Percentiles rank a stretch among this genome's conserved stretches.
phyloP scores from a whole-genome alignment of 2,329 filamentous ascomycete genomes.

The Claviceps fusiformis region DNA sequence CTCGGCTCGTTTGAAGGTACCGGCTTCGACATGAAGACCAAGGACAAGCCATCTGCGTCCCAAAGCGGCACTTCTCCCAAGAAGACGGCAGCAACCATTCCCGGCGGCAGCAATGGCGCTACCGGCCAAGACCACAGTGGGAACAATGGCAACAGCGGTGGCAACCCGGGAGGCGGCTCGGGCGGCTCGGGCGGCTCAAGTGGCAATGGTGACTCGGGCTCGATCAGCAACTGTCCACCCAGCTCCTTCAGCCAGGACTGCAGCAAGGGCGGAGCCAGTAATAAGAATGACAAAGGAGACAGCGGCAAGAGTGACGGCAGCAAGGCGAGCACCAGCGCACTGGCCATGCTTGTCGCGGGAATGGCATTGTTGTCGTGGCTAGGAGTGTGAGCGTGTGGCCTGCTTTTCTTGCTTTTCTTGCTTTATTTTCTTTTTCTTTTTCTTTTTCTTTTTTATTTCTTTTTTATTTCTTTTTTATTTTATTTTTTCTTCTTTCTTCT shows the following conservation, averaged over 20 bases:
- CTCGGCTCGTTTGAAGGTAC: conserved; percentile 71
- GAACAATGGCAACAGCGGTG: neutral
- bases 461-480: neutral
- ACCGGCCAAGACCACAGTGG: conserved; percentile 12
- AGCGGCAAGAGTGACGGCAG: conserved; percentile 19
- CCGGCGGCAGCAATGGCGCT: conserved; percentile 16
- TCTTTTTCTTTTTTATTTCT: neutral
- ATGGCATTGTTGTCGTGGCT: conserved; percentile 22
- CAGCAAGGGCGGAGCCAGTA: conserved; percentile 10
- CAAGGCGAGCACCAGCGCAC: conserved; percentile 20
- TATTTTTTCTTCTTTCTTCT: no score
- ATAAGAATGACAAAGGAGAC: conserved; percentile 9
- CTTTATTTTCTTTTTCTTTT: neutral
- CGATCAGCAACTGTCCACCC: conserved; percentile 20
- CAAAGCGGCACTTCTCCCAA: conserved; percentile 9
- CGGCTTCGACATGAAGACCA: conserved; percentile 54
- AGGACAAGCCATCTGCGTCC: conserved; percentile 19
- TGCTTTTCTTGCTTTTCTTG: neutral
- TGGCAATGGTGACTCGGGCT: conserved; percentile 6
- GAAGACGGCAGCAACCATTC: conserved; percentile 15
- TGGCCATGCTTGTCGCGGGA: conserved; percentile 25
- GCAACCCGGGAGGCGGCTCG: conserved; percentile 12
- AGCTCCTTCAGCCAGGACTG: conserved; percentile 29
- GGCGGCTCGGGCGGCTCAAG: conserved; percentile 11
- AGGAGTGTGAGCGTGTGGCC: conserved; percentile 9